Evolutionary conservation across 2,329 filamentous ascomycete genomes (phyloP).

Genomic region (Fusarium pseudoanthophilum): DNA sequence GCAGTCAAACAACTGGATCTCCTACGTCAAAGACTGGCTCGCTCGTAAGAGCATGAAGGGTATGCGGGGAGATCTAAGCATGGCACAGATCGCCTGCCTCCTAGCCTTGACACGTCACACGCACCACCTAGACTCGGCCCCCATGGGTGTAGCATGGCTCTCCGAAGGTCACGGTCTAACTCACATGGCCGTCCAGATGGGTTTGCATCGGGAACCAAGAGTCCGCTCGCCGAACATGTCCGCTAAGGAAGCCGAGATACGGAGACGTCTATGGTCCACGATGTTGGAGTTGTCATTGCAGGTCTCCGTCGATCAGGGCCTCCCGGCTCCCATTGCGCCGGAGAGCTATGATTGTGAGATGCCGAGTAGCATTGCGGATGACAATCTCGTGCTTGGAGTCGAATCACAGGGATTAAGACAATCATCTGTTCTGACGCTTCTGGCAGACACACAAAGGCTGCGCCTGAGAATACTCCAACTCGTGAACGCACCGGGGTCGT

Average conservation of each 20-base stretch:
- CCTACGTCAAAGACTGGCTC: not conserved
- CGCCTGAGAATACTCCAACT: not conserved
- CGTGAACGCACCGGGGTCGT: not conserved
- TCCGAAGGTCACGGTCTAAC: not conserved
- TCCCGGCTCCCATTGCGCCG: not conserved
- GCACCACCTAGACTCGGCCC: not conserved
- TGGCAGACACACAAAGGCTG: not conserved
- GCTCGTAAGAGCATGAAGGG: not conserved
- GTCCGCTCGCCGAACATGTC: not conserved
- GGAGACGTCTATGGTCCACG: not conserved
- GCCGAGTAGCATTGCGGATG: not conserved
- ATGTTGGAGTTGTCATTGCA: not conserved
- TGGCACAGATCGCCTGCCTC: slow-evolving; percentile 1
- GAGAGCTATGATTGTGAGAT: not conserved
- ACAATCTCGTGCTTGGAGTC: not conserved
- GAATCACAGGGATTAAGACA: not conserved
- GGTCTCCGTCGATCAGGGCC: not conserved
- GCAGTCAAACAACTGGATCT: not conserved
- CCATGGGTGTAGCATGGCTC: not conserved
- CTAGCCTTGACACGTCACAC: slow-evolving; percentile 2
- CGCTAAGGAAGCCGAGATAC: not conserved
- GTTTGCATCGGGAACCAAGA: not conserved
- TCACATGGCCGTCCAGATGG: slow-evolving; percentile 1
- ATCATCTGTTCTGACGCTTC: not conserved
- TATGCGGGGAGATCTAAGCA: slow-evolving; percentile 1